A percentile compares a stretch with the other conserved stretches of the same genome.
Conservation (phyloP, 805 yeast species). For the Wickerhamomyces hampshirensis region DNA sequence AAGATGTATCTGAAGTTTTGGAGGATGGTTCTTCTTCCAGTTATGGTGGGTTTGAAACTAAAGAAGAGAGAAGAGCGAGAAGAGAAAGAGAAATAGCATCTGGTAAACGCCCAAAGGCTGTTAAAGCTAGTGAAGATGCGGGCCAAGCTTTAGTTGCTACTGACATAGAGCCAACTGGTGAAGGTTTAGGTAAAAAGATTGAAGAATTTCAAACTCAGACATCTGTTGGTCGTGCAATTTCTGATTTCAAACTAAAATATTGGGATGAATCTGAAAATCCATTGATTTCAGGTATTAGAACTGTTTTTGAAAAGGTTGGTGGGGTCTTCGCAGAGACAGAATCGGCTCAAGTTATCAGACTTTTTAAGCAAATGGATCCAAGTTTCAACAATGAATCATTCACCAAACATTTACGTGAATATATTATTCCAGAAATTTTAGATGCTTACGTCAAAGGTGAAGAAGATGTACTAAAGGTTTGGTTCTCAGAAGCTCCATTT, state of each 20-base stretch:
- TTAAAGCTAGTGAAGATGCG: constrained; percentile 74
- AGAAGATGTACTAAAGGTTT: constrained; percentile 69
- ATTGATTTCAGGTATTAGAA: constrained; percentile 72
- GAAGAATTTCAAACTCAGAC: constrained; percentile 64
- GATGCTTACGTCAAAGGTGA: constrained; percentile 96
- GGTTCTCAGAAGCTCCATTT: constrained; percentile 97
- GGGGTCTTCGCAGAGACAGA: constrained; percentile 90
- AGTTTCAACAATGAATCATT: constrained; percentile 75
- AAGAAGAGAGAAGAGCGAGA: constrained; percentile 72
- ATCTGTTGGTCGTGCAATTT: constrained; percentile 59
- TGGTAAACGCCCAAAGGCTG: constrained; percentile 61
- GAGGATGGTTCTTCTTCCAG: constrained; percentile 86
- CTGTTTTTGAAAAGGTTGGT: constrained; percentile 72
- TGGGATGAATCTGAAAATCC: constrained; percentile 97
- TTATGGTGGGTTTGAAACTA: constrained; percentile 89
- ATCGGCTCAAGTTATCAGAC: constrained; percentile 83
- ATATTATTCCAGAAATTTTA: constrained; percentile 88
- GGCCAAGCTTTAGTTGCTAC: constrained; percentile 82
- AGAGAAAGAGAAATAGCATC: constrained; percentile 57
- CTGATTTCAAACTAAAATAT: constrained; percentile 53
- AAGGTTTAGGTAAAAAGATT: constrained; percentile 59
- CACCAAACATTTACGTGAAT: constrained; percentile 80
- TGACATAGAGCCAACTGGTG: constrained; percentile 69
- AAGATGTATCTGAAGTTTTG: constrained; percentile 81
- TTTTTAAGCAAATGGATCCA: constrained; percentile 88